Evolutionary conservation across 371 early-diverging fungal genomes (phyloP).

Genomic region (Mucor indicus): DNA sequence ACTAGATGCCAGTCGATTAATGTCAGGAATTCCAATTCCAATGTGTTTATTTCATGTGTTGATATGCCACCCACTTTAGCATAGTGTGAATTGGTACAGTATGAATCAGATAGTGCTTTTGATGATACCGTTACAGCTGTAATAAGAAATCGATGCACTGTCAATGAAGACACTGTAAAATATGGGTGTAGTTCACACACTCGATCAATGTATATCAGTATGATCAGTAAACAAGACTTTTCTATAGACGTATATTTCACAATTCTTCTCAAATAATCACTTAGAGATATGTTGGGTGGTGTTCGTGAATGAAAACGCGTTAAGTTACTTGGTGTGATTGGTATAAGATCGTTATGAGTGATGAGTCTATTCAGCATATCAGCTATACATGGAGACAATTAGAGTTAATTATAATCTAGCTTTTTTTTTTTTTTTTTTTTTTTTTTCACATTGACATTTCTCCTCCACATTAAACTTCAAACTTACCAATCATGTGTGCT

Average conservation of each 20-base stretch:
- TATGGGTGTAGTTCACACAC: conserved; percentile 71
- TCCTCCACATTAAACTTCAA: too few relatives aligned
- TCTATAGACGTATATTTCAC: conserved; percentile 91
- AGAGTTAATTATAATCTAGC: background rate
- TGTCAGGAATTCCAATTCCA: conserved; percentile 89
- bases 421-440: too few relatives aligned
- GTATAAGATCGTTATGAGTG: conserved; percentile 86
- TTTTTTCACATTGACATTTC: too few relatives aligned
- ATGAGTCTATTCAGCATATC: conserved; percentile 76
- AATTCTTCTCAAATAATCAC: conserved; percentile 80
- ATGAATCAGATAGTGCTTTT: conserved; percentile 84
- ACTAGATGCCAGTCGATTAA: conserved; percentile 89
- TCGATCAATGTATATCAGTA: conserved; percentile 93
- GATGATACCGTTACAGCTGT: conserved; percentile 88
- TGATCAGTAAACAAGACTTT: conserved; percentile 78
- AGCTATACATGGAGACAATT: conserved; percentile 38
- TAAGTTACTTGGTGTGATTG: conserved; percentile 73
- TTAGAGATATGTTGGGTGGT: conserved; percentile 81
- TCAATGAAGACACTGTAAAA: conserved; percentile 89
- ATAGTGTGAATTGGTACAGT: conserved; percentile 85
- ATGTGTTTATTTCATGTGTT: conserved; percentile 88
- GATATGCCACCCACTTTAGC: conserved; percentile 96
- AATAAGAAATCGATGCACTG: conserved; percentile 93
- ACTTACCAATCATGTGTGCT: conserved; percentile 76
- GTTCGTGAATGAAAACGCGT: conserved; percentile 96